Evolutionary conservation across 2,329 filamentous ascomycete genomes (phyloP).

Genomic region (Colletotrichum cordylinicola): DNA sequence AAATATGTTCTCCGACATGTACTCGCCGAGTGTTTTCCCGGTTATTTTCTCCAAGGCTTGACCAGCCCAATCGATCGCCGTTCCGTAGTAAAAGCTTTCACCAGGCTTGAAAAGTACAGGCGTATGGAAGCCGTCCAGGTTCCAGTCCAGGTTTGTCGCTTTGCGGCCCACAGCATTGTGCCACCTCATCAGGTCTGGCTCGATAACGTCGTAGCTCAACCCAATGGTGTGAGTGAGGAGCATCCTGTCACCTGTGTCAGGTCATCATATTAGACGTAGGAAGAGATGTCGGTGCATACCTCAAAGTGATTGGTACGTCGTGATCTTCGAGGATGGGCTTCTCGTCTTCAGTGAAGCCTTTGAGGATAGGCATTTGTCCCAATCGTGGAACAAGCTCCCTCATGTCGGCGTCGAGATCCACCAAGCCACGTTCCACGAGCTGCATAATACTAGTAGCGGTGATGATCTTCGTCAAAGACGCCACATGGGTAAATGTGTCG

Average conservation of each 20-base stretch:
- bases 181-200: conserved; percentile 47
- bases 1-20: conserved; percentile 43
- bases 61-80: conserved; percentile 53
- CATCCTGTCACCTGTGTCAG: conserved; percentile 26
- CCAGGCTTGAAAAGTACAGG: conserved; percentile 52
- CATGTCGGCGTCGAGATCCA: conserved; percentile 43
- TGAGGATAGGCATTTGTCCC: conserved; percentile 37
- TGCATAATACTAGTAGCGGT: conserved; percentile 43
- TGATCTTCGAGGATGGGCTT: conserved; percentile 43
- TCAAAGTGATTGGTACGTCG: conserved; percentile 41
- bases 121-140: conserved; percentile 42
- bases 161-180: conserved; percentile 37
- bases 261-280: not conserved
- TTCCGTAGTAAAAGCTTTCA: conserved; percentile 54
- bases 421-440: conserved; percentile 39
- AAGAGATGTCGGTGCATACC: conserved; percentile 25
- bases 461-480: conserved; percentile 51
- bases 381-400: conserved; percentile 39
- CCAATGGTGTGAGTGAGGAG: conserved; percentile 58
- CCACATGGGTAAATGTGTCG: conserved; percentile 40
- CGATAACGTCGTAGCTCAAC: conserved; percentile 46
- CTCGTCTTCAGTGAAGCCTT: conserved; percentile 39
- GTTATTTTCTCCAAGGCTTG: conserved; percentile 46
- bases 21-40: conserved; percentile 38
- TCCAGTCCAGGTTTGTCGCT: conserved; percentile 35